Conservation (phyloP, 2,329 filamentous ascomycete genomes). For the Rachicladosporium sp. region DNA sequence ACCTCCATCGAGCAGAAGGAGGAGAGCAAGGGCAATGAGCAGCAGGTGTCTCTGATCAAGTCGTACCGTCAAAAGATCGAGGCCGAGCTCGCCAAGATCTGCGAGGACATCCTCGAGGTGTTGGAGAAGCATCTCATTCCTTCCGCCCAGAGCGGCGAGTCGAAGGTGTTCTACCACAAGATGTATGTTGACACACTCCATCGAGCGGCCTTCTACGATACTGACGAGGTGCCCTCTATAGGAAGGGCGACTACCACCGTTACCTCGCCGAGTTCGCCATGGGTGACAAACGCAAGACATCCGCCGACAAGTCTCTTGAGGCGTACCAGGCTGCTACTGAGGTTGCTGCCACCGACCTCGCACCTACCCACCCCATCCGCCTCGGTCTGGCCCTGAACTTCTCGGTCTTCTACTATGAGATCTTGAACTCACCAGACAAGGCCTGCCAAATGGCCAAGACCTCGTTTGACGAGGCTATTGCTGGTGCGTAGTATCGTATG, state of each 20-base stretch:
- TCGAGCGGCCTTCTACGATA: background rate
- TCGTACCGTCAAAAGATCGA: conserved; percentile 99
- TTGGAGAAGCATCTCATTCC: conserved; percentile 89
- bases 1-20: conserved; percentile 99
- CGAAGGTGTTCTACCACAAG: conserved; percentile 99
- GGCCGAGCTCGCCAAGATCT: conserved; percentile 91
- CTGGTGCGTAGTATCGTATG: conserved; percentile 40
- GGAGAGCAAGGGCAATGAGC: conserved; percentile 94
- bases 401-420: conserved; percentile 99
- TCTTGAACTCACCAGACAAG: conserved; percentile 94
- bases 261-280: conserved; percentile 95
- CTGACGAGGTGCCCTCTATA: conserved; percentile 28
- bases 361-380: conserved; percentile 85
- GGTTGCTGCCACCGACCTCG: conserved; percentile 77
- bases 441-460: conserved; percentile 96
- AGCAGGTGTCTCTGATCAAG: conserved; percentile 84
- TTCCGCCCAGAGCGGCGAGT: conserved; percentile 88
- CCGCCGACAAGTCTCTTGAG: conserved; percentile 87
- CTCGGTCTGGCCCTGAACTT: conserved; percentile 89
- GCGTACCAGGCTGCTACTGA: conserved; percentile 93
- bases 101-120: conserved; percentile 91
- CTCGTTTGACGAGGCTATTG: conserved; percentile 93
- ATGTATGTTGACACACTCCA: conserved; percentile 49
- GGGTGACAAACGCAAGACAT: conserved; percentile 88
- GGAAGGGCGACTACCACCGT: conserved; percentile 99